A percentile compares a stretch with the other conserved stretches of the same genome.
Evolutionary conservation across 192 early-diverging fungal genomes (phyloP).

Genomic region (Coemansia sp.): DNA sequence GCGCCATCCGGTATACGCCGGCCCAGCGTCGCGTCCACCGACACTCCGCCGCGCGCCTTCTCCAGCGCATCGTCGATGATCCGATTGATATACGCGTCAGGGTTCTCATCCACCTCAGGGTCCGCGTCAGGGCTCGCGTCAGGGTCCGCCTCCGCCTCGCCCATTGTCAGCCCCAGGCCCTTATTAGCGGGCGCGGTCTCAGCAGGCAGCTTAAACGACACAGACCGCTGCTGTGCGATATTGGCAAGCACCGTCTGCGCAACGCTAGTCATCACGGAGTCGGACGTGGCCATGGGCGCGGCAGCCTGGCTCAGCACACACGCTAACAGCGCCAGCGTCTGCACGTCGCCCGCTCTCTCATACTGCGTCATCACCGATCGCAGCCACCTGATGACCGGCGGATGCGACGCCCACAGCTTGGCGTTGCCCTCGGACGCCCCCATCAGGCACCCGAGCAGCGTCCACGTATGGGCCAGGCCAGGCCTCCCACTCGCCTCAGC

Average conservation of each 20-base stretch:
- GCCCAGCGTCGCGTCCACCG: not conserved
- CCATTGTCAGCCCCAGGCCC: not conserved
- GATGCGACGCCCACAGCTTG: constrained; percentile 23
- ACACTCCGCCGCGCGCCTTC: not conserved
- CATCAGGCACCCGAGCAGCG: constrained; percentile 38
- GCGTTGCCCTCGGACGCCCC: not conserved
- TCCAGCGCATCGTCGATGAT: not conserved
- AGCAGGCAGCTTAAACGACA: not conserved
- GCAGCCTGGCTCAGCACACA: constrained; percentile 37
- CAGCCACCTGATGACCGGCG: constrained; percentile 41
- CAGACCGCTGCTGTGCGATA: not conserved
- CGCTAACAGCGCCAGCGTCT: constrained; percentile 51
- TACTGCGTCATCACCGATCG: constrained; percentile 32
- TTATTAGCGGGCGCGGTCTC: not conserved
- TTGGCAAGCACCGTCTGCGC: not conserved
- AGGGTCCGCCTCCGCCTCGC: not conserved
- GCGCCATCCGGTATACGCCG: not conserved
- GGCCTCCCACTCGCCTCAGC: constrained; percentile 15
- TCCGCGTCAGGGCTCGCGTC: not conserved
- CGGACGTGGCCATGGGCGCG: not conserved
- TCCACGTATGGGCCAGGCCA: constrained; percentile 41
- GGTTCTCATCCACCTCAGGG: not conserved
- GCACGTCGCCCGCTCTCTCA: constrained; percentile 48
- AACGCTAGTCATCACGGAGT: not conserved
- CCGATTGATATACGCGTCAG: not conserved